Conservation (phyloP, 306 rosid species). For the Glycyrrhiza uralensis region DNA sequence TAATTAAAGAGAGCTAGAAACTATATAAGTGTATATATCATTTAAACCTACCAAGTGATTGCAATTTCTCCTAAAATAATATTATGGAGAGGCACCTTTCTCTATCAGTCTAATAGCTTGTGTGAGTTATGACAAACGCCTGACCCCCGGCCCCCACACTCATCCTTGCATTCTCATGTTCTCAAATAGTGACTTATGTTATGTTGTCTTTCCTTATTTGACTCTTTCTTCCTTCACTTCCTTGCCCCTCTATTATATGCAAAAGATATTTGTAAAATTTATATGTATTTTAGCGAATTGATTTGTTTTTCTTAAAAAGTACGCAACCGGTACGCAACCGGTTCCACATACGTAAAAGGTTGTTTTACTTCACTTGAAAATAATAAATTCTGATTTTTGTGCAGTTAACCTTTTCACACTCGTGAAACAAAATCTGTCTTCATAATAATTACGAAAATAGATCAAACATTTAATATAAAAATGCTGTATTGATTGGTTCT, state of each 20-base stretch:
- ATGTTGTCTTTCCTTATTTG: conserved; percentile 48
- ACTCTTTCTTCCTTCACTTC: conserved; percentile 21
- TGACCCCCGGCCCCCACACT: conserved; percentile 1
- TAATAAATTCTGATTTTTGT: background rate
- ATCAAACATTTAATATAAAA: background rate
- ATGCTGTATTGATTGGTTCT: too few relatives aligned
- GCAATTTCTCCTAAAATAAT: too few relatives aligned
- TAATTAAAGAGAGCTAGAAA: too few relatives aligned
- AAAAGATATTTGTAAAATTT: background rate
- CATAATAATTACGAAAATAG: background rate
- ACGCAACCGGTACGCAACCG: background rate
- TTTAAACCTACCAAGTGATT: too few relatives aligned
- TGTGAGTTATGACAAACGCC: background rate
- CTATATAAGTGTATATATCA: too few relatives aligned
- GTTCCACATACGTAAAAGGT: background rate
- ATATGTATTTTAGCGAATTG: conserved; percentile 9
- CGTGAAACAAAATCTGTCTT: background rate
- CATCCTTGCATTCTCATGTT: conserved; percentile 37
- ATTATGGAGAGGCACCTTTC: background rate
- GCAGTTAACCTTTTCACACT: background rate
- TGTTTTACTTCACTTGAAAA: background rate
- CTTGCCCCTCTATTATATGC: conserved; percentile 31
- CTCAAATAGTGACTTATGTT: conserved; percentile 36
- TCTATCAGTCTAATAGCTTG: background rate
- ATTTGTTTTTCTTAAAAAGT: background rate